phyloP scores from a whole-genome alignment of 345 rosid genomes.

The Streptanthus diversifolius region DNA sequence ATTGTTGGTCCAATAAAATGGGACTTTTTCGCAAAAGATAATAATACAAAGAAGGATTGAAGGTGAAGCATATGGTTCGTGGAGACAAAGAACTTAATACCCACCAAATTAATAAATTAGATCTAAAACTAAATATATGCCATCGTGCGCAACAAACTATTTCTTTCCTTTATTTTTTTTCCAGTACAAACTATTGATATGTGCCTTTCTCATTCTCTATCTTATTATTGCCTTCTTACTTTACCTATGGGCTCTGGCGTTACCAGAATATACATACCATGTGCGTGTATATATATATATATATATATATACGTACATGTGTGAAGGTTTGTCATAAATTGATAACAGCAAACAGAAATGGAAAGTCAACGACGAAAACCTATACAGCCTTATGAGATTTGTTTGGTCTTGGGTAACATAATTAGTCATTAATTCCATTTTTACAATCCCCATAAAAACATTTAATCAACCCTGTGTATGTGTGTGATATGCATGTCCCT shows the following conservation, averaged over 20 bases:
- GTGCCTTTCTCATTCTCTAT: constrained; percentile 22
- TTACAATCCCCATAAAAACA: constrained; percentile 17
- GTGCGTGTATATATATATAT: neutral
- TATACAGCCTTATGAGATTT: constrained; percentile 4
- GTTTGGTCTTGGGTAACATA: constrained; percentile 16
- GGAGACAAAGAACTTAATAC: constrained; percentile 38
- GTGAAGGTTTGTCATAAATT: neutral
- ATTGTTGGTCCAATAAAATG: constrained; percentile 15
- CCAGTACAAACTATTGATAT: neutral
- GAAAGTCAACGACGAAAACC: constrained; percentile 26
- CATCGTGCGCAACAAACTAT: constrained; percentile 34
- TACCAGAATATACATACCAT: constrained; percentile 32
- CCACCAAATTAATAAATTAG: constrained; percentile 23
- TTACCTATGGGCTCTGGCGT: constrained; percentile 46
- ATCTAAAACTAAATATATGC: constrained; percentile 13
- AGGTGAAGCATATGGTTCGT: constrained; percentile 31
- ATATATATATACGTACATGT: neutral
- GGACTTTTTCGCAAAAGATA: neutral
- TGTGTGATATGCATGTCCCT: constrained; percentile 14
- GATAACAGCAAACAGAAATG: neutral
- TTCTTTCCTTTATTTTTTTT: neutral
- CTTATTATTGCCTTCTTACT: constrained; percentile 41
- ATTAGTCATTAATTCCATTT: constrained; percentile 1
- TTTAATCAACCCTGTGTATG: neutral
- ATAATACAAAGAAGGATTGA: constrained; percentile 12